Evolutionary conservation across 805 yeast species (phyloP), one percentile per base, ranked within the genome.

Genomic region (Jamesozyma rosinii): DNA sequence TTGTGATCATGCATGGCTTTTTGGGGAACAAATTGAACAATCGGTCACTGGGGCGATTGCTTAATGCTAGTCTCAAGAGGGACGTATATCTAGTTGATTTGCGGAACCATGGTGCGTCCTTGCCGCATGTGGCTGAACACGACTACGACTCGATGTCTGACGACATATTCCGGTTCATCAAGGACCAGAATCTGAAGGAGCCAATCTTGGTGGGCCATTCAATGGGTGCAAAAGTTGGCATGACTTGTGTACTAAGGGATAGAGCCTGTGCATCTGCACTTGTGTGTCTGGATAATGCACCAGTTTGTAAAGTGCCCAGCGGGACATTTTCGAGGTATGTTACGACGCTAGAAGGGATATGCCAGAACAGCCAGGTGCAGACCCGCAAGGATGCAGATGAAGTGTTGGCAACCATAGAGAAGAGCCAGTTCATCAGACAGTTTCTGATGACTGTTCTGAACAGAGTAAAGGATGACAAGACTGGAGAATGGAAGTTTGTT

Each of bases 191-290:
- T 51, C 71, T 37, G 51, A 58, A 20, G 42, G 58, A 48, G 44
- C 82, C 85, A 0, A 75, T 83, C n/a, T 46, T 83, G 17, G 65
- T 83, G 15, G 94, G 94, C 0, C 92, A 83, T 58, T 82, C 90
- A 0, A 82, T 85, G 92, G 98, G 98, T 5, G 98, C 95, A 4
- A 89, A 90, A 56, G 75, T 90, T 0, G 96, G 82, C 5, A 89
- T 90, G 97, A 88, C 92, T 0, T 68, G 83, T 4, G 81, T 86
- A 0, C 66, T 92, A 45, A 68, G 87, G 40, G 68, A 74, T 19
- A 90, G 89, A 0, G 73, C 75, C 0, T 51, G 79, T 10, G 78
- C 80, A 5, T 68, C 75, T 13, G 70, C 79, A 65, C 54, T 88
- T 38, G 75, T 89, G 3, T 68, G 87, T 5, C 95, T 92, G 5